Evolutionary conservation across 441 rosid genomes (phyloP).

Genomic region (Adansonia gregorii): DNA sequence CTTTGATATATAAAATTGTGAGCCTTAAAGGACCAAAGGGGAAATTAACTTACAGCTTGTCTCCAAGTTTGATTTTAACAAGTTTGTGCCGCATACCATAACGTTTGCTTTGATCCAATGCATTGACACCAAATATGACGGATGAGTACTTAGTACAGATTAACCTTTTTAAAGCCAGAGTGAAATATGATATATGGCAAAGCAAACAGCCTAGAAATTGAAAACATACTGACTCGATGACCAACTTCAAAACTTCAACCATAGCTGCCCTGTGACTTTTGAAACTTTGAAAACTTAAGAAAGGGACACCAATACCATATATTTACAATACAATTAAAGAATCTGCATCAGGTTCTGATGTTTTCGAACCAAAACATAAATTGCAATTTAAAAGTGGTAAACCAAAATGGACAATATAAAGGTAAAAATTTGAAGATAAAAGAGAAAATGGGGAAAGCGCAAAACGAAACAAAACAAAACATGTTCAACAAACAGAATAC

Average conservation of each 20-base stretch:
- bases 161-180: neutral
- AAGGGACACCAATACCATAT: neutral
- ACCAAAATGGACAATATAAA: neutral
- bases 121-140: neutral
- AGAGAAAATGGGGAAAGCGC: neutral
- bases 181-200: too few relatives aligned
- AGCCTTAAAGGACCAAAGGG: too few relatives aligned
- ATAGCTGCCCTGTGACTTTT: too few relatives aligned
- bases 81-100: too few relatives aligned
- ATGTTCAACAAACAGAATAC: constrained; percentile 11
- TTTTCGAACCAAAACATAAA: constrained; percentile 17
- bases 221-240: neutral
- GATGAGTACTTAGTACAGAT: neutral
- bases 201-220: neutral
- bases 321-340: constrained; percentile 23
- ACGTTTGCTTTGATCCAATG: too few relatives aligned
- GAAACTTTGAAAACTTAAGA: too few relatives aligned
- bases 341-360: constrained; percentile 19
- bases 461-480: neutral
- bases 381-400: neutral
- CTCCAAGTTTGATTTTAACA: too few relatives aligned
- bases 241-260: neutral
- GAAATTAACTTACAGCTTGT: too few relatives aligned
- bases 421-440: neutral
- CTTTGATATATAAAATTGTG: too few relatives aligned